Percentiles rank a stretch among this genome's conserved stretches.
phyloP scores from a whole-genome alignment of 2,329 filamentous ascomycete genomes.

The Exutisphaerella laricina region DNA sequence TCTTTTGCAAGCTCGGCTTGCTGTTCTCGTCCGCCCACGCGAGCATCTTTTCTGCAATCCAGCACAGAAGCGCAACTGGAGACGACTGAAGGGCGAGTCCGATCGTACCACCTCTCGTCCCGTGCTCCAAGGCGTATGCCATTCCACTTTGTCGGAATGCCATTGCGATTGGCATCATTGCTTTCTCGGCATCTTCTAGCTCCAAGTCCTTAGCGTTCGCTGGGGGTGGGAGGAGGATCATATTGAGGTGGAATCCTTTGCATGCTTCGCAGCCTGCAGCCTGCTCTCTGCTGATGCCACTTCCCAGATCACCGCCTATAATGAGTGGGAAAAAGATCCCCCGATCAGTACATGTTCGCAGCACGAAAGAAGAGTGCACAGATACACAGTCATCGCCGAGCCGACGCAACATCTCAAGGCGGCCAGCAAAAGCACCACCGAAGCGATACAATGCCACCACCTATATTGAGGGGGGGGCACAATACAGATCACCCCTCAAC shows the following conservation, averaged over 20 bases:
- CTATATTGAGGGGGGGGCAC: no score
- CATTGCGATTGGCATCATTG: conserved; percentile 19
- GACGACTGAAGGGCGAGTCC: conserved; percentile 49
- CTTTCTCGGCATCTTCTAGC: conserved; percentile 20
- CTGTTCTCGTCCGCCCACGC: conserved; percentile 47
- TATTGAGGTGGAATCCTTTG: conserved; percentile 38
- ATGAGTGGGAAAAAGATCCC: no score
- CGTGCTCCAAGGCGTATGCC: conserved; percentile 51
- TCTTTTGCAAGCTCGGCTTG: conserved; percentile 37
- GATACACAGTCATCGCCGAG: no score
- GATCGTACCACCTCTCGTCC: conserved; percentile 50
- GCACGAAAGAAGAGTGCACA: no score
- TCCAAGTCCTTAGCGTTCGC: conserved; percentile 8
- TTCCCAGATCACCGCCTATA: conserved; percentile 55
- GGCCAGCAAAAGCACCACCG: no score
- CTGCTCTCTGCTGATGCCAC: conserved; percentile 41
- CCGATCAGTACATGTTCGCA: no score
- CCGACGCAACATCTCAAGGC: no score
- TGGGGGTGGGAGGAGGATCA: conserved; percentile 20
- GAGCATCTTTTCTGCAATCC: conserved; percentile 54
- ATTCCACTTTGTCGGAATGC: conserved; percentile 34
- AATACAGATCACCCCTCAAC: no score
- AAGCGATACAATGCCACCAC: no score
- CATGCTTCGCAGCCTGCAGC: conserved; percentile 42
- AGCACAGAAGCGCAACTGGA: conserved; percentile 52